Conservation (phyloP, 805 yeast genomes). For the Saccharomycopsis fibuligera region DNA sequence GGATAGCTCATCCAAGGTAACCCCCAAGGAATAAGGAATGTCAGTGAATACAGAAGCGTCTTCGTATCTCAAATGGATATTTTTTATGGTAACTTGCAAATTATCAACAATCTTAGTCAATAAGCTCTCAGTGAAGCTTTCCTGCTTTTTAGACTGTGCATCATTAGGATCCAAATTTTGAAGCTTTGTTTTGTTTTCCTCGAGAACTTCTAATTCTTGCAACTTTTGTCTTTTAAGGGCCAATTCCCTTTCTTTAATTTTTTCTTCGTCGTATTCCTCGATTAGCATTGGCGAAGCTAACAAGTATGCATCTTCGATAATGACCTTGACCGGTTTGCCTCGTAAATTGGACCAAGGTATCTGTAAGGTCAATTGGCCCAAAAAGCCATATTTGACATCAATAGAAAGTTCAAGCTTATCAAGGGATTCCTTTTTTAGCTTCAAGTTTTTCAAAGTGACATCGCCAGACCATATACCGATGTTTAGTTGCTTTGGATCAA, state of each 20-base stretch:
- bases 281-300: constrained; percentile 70
- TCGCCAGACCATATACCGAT: constrained; percentile 98
- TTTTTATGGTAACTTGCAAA: constrained; percentile 81
- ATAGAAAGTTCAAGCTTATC: constrained; percentile 83
- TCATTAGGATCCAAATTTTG: constrained; percentile 23
- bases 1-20: constrained; percentile 77
- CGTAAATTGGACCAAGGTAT: constrained; percentile 97
- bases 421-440: constrained; percentile 79
- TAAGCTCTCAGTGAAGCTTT: constrained; percentile 79
- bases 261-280: constrained; percentile 52
- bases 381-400: constrained; percentile 80
- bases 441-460: constrained; percentile 73
- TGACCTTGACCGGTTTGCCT: constrained; percentile 83
- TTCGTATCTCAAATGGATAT: constrained; percentile 89
- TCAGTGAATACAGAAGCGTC: constrained; percentile 69
- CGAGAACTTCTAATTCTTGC: constrained; percentile 50
- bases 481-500: constrained; percentile 90
- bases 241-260: constrained; percentile 56
- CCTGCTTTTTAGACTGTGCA: constrained; percentile 41
- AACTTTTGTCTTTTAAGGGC: constrained; percentile 60
- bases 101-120: constrained; percentile 90
- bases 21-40: constrained; percentile 73
- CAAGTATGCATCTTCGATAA: constrained; percentile 79
- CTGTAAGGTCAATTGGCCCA: constrained; percentile 83
- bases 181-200: constrained; percentile 36